These are phyloP conservation scores for Verticillium zaregamsianum DNA, from an alignment of 2,329 filamentous ascomycete species.

Conservation along the genomic window DNA sequence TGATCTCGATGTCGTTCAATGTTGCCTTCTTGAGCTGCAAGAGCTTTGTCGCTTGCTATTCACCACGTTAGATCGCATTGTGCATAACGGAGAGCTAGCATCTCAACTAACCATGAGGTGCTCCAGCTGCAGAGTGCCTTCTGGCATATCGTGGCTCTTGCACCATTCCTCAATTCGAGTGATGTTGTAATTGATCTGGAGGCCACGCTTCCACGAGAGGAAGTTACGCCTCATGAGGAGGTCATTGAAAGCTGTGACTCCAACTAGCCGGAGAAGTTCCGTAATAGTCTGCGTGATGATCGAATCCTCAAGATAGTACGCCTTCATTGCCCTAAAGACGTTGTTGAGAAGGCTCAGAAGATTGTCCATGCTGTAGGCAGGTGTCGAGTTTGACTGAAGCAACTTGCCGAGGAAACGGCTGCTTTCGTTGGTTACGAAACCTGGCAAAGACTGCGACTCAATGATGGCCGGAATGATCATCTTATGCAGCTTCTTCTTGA, in stretches of 20 bases:
- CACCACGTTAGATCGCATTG: slow-evolving; percentile 10
- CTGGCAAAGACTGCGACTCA: slow-evolving; percentile 94
- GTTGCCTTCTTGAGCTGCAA: slow-evolving; percentile 98
- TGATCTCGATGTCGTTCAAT: slow-evolving; percentile 98
- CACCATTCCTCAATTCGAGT: slow-evolving; percentile 99
- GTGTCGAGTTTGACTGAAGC: slow-evolving; percentile 80
- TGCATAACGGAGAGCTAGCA: not conserved
- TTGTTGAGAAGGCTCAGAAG: slow-evolving; percentile 92
- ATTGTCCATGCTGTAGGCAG: slow-evolving; percentile 99
- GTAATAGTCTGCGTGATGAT: slow-evolving; percentile 96
- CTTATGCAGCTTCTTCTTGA: slow-evolving; percentile 99
- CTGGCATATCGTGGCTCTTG: slow-evolving; percentile 99
- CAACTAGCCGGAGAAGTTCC: slow-evolving; percentile 86
- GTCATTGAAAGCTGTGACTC: slow-evolving; percentile 98
- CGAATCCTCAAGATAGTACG: slow-evolving; percentile 92
- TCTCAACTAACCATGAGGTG: slow-evolving; percentile 76
- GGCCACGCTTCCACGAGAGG: slow-evolving; percentile 96
- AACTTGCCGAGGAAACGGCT: slow-evolving; percentile 98
- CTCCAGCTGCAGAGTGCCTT: slow-evolving; percentile 94
- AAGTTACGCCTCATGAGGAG: slow-evolving; percentile 97
- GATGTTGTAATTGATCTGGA: slow-evolving; percentile 99
- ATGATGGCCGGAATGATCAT: slow-evolving; percentile 99
- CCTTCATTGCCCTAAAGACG: slow-evolving; percentile 98
- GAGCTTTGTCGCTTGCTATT: slow-evolving; percentile 91
- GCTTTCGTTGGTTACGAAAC: slow-evolving; percentile 98